Evolutionary conservation across 495 filamentous ascomycete genomes (phyloP), one percentile per base, ranked within the genome.

Genomic region (Emericellopsis terricola): DNA sequence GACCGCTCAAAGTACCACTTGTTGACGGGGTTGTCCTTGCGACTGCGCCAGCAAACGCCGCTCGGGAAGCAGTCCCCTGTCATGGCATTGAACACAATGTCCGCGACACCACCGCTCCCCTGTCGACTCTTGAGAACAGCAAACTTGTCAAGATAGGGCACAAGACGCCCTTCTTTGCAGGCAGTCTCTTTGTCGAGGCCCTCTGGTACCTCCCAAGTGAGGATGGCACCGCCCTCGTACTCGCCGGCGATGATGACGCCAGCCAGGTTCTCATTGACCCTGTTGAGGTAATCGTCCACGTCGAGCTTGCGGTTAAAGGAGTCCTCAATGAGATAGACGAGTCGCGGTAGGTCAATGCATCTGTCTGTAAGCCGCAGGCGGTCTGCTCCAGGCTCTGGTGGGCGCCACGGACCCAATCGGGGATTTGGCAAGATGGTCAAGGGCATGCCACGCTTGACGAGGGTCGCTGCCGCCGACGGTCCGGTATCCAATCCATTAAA

Each of bases 121-220:
- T 99, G 89, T 30, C 73, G 78, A 38, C 76, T 71, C 45, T 79
- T 84, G 3, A 91, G 64, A 2, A 96, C 89, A 3, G 89, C 89
- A 48, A 99, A 99, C 56, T 99, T 99, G 50, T 99, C 89, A 15
- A 99, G 59, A 51, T 99, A 99, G 0, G 87, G 91, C 0, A 99
- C 78, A 49, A 83, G 65, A 3, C 73, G 59, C 7, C 57, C 56
- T 29, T 58, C 61, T 14, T 53, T 59, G 29, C 63, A 58, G 14
- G 68, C 66, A 35, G 63, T 60, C 31, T 68, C 62, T 31, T 71
- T 57, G 13, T 48, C 33, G 1, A 75, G 52, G 0, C 64, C 65
- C 0, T 71, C 72, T 0, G 86, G 82, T 19, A 63, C 57, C 62
- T 99, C 89, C 89, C 89, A 99, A 1, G 89, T 99, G 13, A 96